phyloP scores from a whole-genome alignment of 108 stramenopile species.

The Parmales sp. region DNA sequence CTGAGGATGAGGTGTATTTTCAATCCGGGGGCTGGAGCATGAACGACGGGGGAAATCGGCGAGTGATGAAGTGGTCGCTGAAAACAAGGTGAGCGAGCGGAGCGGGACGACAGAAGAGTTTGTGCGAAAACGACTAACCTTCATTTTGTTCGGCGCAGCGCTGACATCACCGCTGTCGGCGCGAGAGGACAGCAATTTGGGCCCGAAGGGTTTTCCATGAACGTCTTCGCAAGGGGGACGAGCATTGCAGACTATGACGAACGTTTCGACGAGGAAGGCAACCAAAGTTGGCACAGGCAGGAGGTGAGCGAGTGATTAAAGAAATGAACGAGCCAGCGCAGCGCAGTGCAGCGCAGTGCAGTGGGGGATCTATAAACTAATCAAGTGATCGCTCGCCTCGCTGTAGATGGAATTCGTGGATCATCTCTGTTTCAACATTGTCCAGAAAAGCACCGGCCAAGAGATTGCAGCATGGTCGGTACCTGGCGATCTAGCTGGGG shows the following conservation, averaged over 20 bases:
- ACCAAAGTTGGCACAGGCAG: not conserved
- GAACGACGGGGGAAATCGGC: too few species aligned
- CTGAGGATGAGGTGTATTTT: too few species aligned
- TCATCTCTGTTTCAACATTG: not conserved
- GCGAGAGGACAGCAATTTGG: not conserved
- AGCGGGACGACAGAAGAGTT: too few species aligned
- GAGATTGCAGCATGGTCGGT: not conserved
- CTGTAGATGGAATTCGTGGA: not conserved
- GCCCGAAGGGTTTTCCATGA: not conserved
- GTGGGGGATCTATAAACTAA: too few species aligned
- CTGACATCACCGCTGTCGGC: too few species aligned
- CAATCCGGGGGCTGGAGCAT: too few species aligned
- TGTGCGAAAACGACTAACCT: too few species aligned
- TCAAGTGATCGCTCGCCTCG: too few species aligned
- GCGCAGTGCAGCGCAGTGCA: too few species aligned
- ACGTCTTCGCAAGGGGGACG: not conserved
- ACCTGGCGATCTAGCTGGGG: not conserved
- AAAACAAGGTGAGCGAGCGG: not conserved
- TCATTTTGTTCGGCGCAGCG: too few species aligned
- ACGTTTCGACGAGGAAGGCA: not conserved
- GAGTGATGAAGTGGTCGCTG: not conserved
- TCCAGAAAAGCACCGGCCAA: not conserved
- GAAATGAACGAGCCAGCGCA: too few species aligned
- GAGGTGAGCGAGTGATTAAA: too few species aligned
- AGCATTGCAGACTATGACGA: not conserved